Evolutionary conservation across 73 alveolate species (phyloP), one percentile per base, ranked within the genome.

Genomic region (Diophrys appendiculata): DNA sequence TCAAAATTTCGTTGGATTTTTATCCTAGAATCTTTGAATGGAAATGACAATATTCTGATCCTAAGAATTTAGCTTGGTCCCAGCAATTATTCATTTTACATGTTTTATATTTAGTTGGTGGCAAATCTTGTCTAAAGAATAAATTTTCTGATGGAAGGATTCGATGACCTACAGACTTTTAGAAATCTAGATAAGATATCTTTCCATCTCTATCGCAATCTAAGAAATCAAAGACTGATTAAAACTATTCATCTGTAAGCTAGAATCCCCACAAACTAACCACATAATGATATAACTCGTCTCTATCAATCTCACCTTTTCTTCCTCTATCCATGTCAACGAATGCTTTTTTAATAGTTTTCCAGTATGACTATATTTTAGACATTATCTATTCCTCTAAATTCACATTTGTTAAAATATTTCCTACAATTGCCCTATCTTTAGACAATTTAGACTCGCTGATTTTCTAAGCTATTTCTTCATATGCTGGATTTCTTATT

Each of bases 181-280:
- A 35, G 79, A 86, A 86, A 68, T 86, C 93, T 33, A 67, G 69
- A 43, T 86, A 86, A 26, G 85, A 55, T 13, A 86, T 80, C 28
- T 72, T 65, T 2, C 93, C 93, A 67, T 86, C 93, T 26, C 76
- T 76, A 67, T 86, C 93, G 1, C 29, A 65, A 68, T 86, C 93
- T n/a, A 86, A 80, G 33, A 80, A 80, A 25, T 65, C 69, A 56
- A 77, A 86, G 68, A 86, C 68, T 18, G 34, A 65, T 23, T 74
- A 25, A 34, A 86, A 80, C 56, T 86, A 65, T 33, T 72, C 86
- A 27, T 71, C 73, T 13, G 89, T 60, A 3, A 86, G 18, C 18
- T 43, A 43, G 60, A 43, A 43, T 43, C 60, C 33, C 89, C 89
- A 80, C 83, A 81, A 55, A 72, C n/a, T 70, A 29, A 52, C 32